phyloP scores from a whole-genome alignment of 75 land plant species.

The Isoetes taiwanensis region DNA sequence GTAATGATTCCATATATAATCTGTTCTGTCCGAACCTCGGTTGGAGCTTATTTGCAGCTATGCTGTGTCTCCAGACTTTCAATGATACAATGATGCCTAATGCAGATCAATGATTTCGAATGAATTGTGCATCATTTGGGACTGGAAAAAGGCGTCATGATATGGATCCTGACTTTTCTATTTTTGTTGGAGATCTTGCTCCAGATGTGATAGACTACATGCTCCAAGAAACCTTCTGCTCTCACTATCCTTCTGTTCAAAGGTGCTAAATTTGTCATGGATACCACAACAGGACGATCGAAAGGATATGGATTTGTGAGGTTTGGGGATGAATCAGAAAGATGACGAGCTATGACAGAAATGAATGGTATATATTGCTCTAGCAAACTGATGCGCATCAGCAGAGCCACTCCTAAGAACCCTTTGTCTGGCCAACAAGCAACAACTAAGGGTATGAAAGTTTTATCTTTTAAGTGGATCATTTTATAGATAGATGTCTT shows the following conservation, averaged over 20 bases:
- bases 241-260: background rate
- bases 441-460: too few species aligned
- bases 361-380: conserved; percentile 3
- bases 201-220: conserved; percentile 4
- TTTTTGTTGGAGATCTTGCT: conserved; percentile 5
- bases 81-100: conserved; percentile 1
- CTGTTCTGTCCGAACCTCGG: too few species aligned
- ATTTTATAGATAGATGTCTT: too few species aligned
- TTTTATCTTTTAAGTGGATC: too few species aligned
- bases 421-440: too few species aligned
- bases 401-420: conserved; percentile 1
- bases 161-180: background rate
- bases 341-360: background rate
- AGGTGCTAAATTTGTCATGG: conserved; percentile 5
- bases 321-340: conserved; percentile 1
- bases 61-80: conserved; percentile 6
- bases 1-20: too few species aligned
- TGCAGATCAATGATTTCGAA: background rate
- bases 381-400: background rate
- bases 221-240: background rate
- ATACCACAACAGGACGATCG: background rate
- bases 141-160: background rate
- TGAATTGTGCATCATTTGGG: conserved; percentile 3
- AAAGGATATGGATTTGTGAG: conserved; percentile 6
- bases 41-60: too few species aligned